A percentile compares a stretch with the other conserved stretches of the same genome.
Evolutionary conservation across 805 yeast genomes (phyloP).

Genomic region (Hanseniaspora pseudoguilliermondii): DNA sequence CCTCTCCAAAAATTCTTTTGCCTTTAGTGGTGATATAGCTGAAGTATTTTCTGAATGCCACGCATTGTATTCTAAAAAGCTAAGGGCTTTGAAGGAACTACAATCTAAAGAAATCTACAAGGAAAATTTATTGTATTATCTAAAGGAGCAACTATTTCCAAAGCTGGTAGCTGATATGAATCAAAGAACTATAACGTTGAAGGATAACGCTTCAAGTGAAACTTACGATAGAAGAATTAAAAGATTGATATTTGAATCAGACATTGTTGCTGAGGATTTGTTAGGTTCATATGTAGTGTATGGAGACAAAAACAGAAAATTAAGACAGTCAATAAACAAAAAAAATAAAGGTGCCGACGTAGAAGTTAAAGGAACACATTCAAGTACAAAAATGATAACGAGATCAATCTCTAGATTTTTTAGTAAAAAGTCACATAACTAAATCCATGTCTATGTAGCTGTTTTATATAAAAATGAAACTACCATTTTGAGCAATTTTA

Average conservation of each 20-base stretch:
- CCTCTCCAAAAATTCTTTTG: not conserved
- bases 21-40: slow-evolving; percentile 12
- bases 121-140: not conserved
- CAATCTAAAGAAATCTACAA: slow-evolving; percentile 17
- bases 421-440: not conserved
- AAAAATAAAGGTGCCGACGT: not conserved
- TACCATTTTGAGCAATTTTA: too few species aligned
- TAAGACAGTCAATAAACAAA: not conserved
- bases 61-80: slow-evolving; percentile 18
- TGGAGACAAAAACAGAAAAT: not conserved
- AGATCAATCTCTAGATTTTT: slow-evolving; percentile 10
- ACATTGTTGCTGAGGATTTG: not conserved
- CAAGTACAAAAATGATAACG: not conserved
- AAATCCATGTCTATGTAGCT: not conserved
- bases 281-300: slow-evolving; percentile 4
- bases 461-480: too few species aligned
- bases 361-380: not conserved
- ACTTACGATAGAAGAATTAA: not conserved
- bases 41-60: slow-evolving; percentile 22
- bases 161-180: not conserved
- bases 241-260: not conserved
- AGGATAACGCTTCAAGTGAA: not conserved
- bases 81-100: slow-evolving; percentile 19
- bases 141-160: not conserved
- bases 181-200: not conserved